Evolutionary conservation across 2,329 filamentous ascomycete genomes (phyloP), one percentile per base, ranked within the genome.

Genomic region (Neofusicoccum sp.): DNA sequence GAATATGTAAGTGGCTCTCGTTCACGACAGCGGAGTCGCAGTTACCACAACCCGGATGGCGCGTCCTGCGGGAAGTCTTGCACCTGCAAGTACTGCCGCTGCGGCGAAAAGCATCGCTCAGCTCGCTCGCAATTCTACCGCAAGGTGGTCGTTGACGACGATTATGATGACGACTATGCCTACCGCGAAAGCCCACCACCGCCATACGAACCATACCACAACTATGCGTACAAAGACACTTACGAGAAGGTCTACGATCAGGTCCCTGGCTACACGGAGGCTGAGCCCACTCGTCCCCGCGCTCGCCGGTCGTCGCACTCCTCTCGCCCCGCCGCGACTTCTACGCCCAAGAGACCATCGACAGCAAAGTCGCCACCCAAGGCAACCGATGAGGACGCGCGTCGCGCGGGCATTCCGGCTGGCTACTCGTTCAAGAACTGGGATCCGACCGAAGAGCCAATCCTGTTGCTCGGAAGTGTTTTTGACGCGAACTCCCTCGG

Each of bases 371-470:
- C 74, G 12, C 60, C 68, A 22, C 67, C 72, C 62, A 73, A 79
- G 49, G 77, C 81, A 70, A 89, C 86, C 48, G 86, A 85, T 74
- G 89, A 91, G 62, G 87, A 89, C 68, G 86, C 86, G 64, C 79
- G 79, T 65, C 80, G 81, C 34, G 84, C 82, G 72, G 85, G 87
- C 65, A 97, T 99, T 63, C 93, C 95, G 1, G 78, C 87, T 1
- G 94, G 95, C 66, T 99, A 96, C 81, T 96, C 92, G 31, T 87
- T 94, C 74, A 98, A 98, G 84, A 96, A 98, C 81, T 98, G 95
- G 95, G 95, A 99, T 75, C 94, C 94, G 0, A 88, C 87, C 33
- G 94, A 98, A 81, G 88, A 93, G 69, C 95, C 95, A 58, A 97
- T 99, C 75, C 89, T 97, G 74, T 86, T 99, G 31, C 85, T 98